These are phyloP conservation scores for Chrysochromulina tobinii DNA, from an alignment of 78 protist genomes.

Conservation along the genomic window DNA sequence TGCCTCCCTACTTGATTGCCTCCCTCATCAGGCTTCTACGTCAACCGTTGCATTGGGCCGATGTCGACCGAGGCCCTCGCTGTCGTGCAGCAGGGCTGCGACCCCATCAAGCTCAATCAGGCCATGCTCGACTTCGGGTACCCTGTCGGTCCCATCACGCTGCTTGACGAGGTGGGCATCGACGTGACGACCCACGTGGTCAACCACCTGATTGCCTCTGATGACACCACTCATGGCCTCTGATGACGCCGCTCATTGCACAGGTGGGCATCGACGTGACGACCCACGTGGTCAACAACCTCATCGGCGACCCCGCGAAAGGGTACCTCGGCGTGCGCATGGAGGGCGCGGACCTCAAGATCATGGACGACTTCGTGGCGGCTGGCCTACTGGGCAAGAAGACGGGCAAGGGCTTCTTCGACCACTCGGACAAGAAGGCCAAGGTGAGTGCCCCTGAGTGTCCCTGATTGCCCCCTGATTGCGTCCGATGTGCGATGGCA, in stretches of 20 bases:
- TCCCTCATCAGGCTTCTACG: constrained; percentile 51
- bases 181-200: constrained; percentile 71
- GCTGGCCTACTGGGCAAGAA: constrained; percentile 65
- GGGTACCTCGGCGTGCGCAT: constrained; percentile 40
- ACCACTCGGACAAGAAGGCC: neutral
- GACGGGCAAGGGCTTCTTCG: constrained; percentile 69
- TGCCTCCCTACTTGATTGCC: no score
- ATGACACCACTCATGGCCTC: no score
- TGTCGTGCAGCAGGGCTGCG: constrained; percentile 43
- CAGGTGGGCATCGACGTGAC: constrained; percentile 87
- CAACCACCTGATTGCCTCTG: neutral
- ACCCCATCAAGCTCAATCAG: constrained; percentile 46
- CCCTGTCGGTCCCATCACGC: constrained; percentile 82
- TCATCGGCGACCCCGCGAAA: constrained; percentile 23
- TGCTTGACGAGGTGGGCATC: constrained; percentile 83
- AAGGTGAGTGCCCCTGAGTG: neutral
- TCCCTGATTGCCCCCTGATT: neutral
- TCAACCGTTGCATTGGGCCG: constrained; percentile 73
- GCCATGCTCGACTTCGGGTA: constrained; percentile 62
- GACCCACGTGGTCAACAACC: constrained; percentile 33
- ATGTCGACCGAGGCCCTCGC: constrained; percentile 59
- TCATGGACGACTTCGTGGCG: constrained; percentile 37
- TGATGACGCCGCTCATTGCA: constrained; percentile 54
- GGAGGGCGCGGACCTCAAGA: constrained; percentile 18
- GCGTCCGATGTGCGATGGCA: constrained; percentile 12